Conservation (phyloP, 805 yeast genomes). For the Candida railenensis region DNA sequence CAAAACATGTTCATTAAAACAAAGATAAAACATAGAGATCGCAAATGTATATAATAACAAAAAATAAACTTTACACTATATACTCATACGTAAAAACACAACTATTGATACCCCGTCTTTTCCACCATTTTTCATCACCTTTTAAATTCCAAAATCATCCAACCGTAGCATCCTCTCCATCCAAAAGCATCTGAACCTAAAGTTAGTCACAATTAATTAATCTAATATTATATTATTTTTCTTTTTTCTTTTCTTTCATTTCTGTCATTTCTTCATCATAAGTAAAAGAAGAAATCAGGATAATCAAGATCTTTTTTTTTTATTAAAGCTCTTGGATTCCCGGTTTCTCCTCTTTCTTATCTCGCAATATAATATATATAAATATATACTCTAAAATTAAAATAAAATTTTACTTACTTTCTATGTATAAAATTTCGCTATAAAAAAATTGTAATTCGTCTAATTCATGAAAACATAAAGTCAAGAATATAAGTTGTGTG, state of each 20-base stretch:
- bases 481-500: neutral
- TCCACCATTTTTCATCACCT: neutral
- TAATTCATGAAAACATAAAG: neutral
- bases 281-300: neutral
- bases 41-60: neutral
- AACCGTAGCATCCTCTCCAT: constrained; percentile 4
- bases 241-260: neutral
- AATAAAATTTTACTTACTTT: neutral
- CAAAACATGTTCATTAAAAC: neutral
- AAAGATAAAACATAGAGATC: neutral
- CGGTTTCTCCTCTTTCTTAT: neutral
- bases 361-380: neutral
- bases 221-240: neutral
- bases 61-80: constrained; percentile 1
- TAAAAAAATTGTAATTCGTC: neutral
- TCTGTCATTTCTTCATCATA: neutral
- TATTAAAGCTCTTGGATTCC: neutral
- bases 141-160: neutral
- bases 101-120: neutral
- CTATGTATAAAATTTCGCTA: neutral
- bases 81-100: neutral
- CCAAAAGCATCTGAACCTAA: neutral
- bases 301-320: neutral
- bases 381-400: neutral
- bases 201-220: neutral